These are phyloP conservation scores for Phytophthora hybrid DNA, from an alignment of 352 stramenopile genomes.

Conservation along the genomic window DNA sequence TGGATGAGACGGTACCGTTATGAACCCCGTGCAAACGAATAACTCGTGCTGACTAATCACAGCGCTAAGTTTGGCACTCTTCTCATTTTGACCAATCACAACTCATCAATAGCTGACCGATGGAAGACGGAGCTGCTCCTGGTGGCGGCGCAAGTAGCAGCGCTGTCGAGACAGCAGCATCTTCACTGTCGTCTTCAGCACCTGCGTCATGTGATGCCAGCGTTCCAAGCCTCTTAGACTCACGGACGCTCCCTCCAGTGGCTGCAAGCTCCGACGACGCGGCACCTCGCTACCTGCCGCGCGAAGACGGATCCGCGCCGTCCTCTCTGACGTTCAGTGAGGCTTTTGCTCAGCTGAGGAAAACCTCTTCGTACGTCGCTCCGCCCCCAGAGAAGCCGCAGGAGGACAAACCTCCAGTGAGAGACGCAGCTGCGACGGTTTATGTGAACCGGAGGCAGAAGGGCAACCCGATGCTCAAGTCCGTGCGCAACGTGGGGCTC, in stretches of 20 bases:
- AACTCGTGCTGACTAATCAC: constrained; percentile 10
- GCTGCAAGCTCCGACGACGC: constrained; percentile 11
- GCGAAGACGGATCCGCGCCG: constrained; percentile 16
- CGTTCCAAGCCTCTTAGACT: constrained; percentile 58
- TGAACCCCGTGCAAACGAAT: neutral
- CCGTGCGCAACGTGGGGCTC: constrained; percentile 94
- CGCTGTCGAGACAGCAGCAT: neutral
- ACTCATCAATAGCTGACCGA: neutral
- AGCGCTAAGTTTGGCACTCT: neutral
- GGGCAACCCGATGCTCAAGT: constrained; percentile 94
- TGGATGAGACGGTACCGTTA: constrained; percentile 20
- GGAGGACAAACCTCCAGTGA: constrained; percentile 19
- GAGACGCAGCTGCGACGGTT: constrained; percentile 67
- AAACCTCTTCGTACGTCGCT: constrained; percentile 64
- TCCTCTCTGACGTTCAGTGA: constrained; percentile 55
- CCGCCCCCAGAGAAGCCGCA: constrained; percentile 15
- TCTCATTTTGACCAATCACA: constrained; percentile 24
- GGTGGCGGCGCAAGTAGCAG: neutral
- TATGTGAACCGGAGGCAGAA: constrained; percentile 89
- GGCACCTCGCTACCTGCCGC: constrained; percentile 51
- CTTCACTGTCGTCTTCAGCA: neutral
- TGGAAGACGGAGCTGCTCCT: constrained; percentile 21
- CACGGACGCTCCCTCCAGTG: constrained; percentile 37
- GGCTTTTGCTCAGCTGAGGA: constrained; percentile 66
- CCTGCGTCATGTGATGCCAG: constrained; percentile 9